Base-by-base conservation (phyloP, 179 eudicot species). In the Nepenthes alata region DNA sequence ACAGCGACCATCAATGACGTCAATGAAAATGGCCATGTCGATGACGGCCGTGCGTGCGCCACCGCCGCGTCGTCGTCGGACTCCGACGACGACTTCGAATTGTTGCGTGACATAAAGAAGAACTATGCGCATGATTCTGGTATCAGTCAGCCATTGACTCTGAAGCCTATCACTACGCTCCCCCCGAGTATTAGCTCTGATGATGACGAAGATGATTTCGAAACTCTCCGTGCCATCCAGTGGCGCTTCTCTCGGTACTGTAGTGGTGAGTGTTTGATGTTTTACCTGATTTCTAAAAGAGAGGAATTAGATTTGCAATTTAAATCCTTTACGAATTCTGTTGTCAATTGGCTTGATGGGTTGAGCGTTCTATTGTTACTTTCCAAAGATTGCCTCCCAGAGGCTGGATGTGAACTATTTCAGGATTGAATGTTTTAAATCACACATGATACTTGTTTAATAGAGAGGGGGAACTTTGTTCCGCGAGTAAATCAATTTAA, bases 191-290 rank as follows among this genome's bases (percentile, higher is more conserved):
- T 58, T 36, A 16, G 16, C 36, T 75, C 78, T 2, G 96, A 84
- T 55, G 77, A 63, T 36, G 97, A 87, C 9, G 89, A 89, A 3
- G 91, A 86, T 47, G 98, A 89, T 78, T 84, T 79, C 11, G 96
- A 83, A 62, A 77, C 79, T 45, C 78, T 84, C 7, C 83, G 85
- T 14, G 81, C 85, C 25, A 89, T 89, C 55, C 78, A 80, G 68
- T 64, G 67, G 56, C 87, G 96, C 1, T 88, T 88, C 51, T 66
- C 77, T 0, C 75, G 78, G 41, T 86, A 83, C 53, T 56, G 52
- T 61, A 69, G 59, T 9, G 81, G 78, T 76, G 64, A 45, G 15
- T 39, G 45, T 4, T 39, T 4, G 7, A 39, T 7, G 25, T 16
- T 16, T 16, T 16, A 16, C 25, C 25, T 16, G 25, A 0, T 0